Base-by-base conservation (phyloP, 495 filamentous ascomycete genomes). In the Wilcoxina mikolae region DNA sequence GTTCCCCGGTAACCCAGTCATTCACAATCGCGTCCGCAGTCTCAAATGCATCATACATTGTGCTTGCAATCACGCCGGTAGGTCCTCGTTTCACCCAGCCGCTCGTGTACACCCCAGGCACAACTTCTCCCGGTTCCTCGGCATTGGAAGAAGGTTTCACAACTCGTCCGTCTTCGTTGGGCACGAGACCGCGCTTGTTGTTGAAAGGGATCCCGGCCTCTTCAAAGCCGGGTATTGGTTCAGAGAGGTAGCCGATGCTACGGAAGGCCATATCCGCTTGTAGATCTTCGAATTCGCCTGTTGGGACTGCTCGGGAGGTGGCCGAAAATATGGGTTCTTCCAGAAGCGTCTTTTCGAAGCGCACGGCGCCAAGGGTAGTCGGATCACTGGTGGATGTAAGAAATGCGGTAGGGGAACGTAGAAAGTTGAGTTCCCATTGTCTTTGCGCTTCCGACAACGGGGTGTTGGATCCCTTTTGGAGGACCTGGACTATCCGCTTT, bases 61-160 rank as follows among this genome's bases (percentile, higher is more conserved):
- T 98, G 25, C 81, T 87, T 9, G 91, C 90, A 67, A 98, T 96
- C 2, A 95, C 90, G 4, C 91, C 91, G 3, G 88, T 94, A 0
- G 91, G 93, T 0, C 91, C 91, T 39, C 86, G 75, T 69, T 96
- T 96, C 20, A 94, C 89, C 91, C 91, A 98, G 3, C 91, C 91
- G 20, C 89, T 85, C 58, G 87, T 90, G 68, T 98, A 98, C 17
- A 95, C 62, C 0, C 93, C 93, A 1, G 85, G 83, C 0, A 94
- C 68, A 1, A 27, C 27, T 12, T 49, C 46, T 49, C 20, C 25
- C 17, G 9, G 20, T 7, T 26, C 45, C 7, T 48, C 45, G 22
- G 22, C 7, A 27, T 48, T 28, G 22, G 23, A 4, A 27, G 7
- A 11, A 27, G 72, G 67, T 28, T 62, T 68, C 0, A 79, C 73